Base-by-base conservation (phyloP, 441 rosid species). In the Populus hybrid region DNA sequence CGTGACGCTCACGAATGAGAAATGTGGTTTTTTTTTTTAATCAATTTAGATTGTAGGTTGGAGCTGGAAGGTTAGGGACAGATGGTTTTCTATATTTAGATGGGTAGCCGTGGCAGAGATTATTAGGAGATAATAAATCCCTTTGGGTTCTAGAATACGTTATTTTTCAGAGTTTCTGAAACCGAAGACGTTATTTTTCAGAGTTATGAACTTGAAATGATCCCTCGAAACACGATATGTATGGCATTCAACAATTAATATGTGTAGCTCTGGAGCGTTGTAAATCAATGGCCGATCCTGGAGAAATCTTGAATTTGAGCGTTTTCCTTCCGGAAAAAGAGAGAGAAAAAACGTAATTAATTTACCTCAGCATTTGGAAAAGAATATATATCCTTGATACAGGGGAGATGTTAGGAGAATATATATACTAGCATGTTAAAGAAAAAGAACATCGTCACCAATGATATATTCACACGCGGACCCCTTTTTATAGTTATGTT, bases 201-300 rank as follows among this genome's bases (percentile, higher is more conserved):
- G 8, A 71, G 70, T 77, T 63, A 77, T 38, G 16, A 18, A 46
- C 26, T 61, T 36, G 30, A 72, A 72, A 18, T 36, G 77, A 46
- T 46, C 53, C 53, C 53, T 46, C 53, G 53, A 46, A 46, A 46
- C 53, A 46, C 53, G 53, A 12, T 46, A 12, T 46, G 57, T 5
- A 1, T 46, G 20, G 57, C 20, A 46, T 46, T 46, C 57, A 14
- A 50, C 20, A 50, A 14, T 5, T 14, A 14, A 14, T 50, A 5
- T 50, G 57, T 50, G 18, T 14, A 50, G 57, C 57, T 50, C 57
- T 7, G 20, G 57, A 50, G 57, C 57, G 20, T 50, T 14, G 57
- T 50, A 0, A 50, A 50, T 50, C 57, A 14, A 50, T 50, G 57
- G 57, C 57, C 5, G 57, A 50, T 50, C 57, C 57, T 46, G 1